Evolutionary conservation across 345 rosid species (phyloP), one percentile per base, ranked within the genome.

Genomic region (Isatis tinctoria): DNA sequence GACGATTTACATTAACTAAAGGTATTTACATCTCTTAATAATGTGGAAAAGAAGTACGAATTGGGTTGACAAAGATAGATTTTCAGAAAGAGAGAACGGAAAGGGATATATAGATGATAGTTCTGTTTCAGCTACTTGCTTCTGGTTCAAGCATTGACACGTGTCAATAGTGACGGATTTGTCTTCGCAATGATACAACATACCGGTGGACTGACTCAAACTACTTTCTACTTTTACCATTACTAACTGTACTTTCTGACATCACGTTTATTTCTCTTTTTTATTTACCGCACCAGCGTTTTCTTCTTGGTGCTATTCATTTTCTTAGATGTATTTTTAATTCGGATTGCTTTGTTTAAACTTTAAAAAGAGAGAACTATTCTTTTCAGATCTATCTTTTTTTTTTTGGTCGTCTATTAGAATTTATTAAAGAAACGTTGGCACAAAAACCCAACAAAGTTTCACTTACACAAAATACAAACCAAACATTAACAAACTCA

Each of bases 191-290:
- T 56, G 72, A 60, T 49, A 6, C 57, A 13, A 24, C 12, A 36
- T 60, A 76, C n/a, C n/a, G 70, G 69, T 76, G 59, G 49, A 69
- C 69, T 64, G 58, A 61, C 12, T 60, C 74, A 57, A 60, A 75
- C 79, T 40, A 68, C 64, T 66, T 24, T 39, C 43, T 36, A 37
- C 49, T 65, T 20, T 65, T 27, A 52, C 76, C 45, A 40, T 71
- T 43, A 0, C 22, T 45, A 48, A 48, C 24, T 60, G 51, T 61
- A 52, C 11, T 40, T 49, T 39, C 56, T 40, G 44, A 52, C 70
- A 49, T 63, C 36, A 10, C 33, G 13, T 20, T 20, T 52, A 51
- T 67, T 67, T 58, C 26, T 36, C 12, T 13, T 4, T 41, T 37
- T 11, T 45, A 45, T 28, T 62, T 13, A 12, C 40, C 27, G 24